Evolutionary conservation across 2,329 filamentous ascomycete species (phyloP).

Genomic region (Emergomyces orientalis): DNA sequence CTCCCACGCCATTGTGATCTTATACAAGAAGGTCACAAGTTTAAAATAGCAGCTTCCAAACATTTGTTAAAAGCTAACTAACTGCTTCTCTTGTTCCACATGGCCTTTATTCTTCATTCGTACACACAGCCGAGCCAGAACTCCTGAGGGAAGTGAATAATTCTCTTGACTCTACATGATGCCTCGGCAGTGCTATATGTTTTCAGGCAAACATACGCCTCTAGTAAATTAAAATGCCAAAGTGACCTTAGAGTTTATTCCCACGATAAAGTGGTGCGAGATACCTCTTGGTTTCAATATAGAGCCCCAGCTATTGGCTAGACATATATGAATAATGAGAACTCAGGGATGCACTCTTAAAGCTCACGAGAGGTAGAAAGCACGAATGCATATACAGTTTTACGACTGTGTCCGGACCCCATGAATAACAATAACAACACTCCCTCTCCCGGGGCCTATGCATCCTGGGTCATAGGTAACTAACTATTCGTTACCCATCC

Average conservation of each 20-base stretch:
- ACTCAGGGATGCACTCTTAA: background rate
- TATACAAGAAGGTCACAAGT: background rate
- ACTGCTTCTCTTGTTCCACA: background rate
- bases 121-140: background rate
- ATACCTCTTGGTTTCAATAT: background rate
- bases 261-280: background rate
- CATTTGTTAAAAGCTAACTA: background rate
- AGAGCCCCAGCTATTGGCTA: background rate
- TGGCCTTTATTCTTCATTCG: background rate
- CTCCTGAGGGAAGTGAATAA: background rate
- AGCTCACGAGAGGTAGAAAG: background rate
- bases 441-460: background rate
- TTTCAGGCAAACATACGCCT: background rate
- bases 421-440: background rate
- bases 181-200: background rate
- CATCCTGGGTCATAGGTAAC: background rate
- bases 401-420: background rate
- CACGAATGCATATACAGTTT: background rate
- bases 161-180: background rate
- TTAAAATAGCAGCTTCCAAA: background rate
- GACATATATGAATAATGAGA: background rate
- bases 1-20: background rate
- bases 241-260: background rate
- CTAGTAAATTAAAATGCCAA: background rate
- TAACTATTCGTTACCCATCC: background rate